Evolutionary conservation across 164 flowering plant genomes (phyloP).

Genomic region (Dillenia turbinata): DNA sequence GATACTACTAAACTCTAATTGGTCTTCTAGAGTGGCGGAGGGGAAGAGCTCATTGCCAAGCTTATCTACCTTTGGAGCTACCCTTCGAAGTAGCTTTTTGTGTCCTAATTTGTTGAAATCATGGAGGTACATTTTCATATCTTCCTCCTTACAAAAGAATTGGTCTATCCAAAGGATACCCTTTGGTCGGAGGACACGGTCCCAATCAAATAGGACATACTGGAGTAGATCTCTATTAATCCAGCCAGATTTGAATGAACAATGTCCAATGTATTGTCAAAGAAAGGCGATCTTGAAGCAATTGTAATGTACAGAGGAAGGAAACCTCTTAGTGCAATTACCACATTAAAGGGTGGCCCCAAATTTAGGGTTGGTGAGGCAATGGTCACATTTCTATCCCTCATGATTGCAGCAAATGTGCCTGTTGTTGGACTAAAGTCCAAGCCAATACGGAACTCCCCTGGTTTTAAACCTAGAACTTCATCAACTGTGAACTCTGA

Average conservation of each 20-base stretch:
- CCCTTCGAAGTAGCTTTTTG: constrained; percentile 29
- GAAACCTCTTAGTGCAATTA: constrained; percentile 37
- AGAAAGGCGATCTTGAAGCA: constrained; percentile 34
- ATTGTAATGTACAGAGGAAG: constrained; percentile 34
- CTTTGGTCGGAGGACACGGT: constrained; percentile 27
- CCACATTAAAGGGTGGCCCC: constrained; percentile 41
- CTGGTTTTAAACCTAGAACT: constrained; percentile 31
- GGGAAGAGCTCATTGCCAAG: constrained; percentile 29
- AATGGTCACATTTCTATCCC: constrained; percentile 33
- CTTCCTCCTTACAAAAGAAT: constrained; percentile 29
- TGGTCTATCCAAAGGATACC: constrained; percentile 38
- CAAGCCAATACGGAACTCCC: constrained; percentile 34
- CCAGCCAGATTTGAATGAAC: constrained; percentile 37
- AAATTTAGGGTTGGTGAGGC: constrained; percentile 36
- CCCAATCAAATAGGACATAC: constrained; percentile 37
- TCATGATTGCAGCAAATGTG: constrained; percentile 42
- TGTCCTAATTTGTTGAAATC: constrained; percentile 22
- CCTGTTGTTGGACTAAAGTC: constrained; percentile 41
- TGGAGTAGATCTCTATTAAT: constrained; percentile 33
- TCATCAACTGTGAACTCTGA: constrained; percentile 36
- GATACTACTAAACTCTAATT: constrained; percentile 7
- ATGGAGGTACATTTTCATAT: constrained; percentile 23
- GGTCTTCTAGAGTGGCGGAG: constrained; percentile 39
- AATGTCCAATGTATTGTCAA: constrained; percentile 40
- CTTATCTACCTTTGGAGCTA: constrained; percentile 32